Evolutionary conservation across 164 flowering plant genomes (phyloP).

Genomic region (Tinospora cordifolia): DNA sequence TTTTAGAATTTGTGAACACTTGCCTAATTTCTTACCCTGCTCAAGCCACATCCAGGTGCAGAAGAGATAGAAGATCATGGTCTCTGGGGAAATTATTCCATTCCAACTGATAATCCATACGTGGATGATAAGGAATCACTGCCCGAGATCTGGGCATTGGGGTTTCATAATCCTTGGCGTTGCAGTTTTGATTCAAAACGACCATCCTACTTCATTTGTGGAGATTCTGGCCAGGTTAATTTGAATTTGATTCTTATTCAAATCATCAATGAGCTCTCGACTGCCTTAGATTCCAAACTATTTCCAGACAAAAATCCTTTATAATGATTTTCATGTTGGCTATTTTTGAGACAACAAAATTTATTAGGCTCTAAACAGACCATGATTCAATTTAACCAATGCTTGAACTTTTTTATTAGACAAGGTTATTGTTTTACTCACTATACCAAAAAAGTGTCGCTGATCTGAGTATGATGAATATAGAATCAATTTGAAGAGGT

Average conservation of each 20-base stretch:
- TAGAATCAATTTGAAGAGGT: constrained; percentile 83
- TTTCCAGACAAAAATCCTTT: not conserved
- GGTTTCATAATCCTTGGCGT: constrained; percentile 88
- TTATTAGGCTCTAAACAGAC: too few species aligned
- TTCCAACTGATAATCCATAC: constrained; percentile 75
- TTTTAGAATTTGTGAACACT: not conserved
- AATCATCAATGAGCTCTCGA: not conserved
- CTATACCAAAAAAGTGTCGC: too few species aligned
- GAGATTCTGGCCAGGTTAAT: constrained; percentile 86
- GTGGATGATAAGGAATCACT: constrained; percentile 35
- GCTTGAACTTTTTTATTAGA: too few species aligned
- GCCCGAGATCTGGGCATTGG: constrained; percentile 87
- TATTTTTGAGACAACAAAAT: too few species aligned
- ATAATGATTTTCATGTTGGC: not conserved
- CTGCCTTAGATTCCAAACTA: too few species aligned
- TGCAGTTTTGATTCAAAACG: constrained; percentile 84
- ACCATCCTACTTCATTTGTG: constrained; percentile 82
- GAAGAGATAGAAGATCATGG: constrained; percentile 38
- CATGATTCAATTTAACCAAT: too few species aligned
- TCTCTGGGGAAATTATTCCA: constrained; percentile 87
- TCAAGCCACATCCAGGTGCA: constrained; percentile 38
- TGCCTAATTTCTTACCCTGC: constrained; percentile 1
- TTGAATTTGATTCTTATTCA: not conserved
- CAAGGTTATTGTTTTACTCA: too few species aligned
- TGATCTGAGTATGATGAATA: too few species aligned